A percentile compares a stretch with the other conserved stretches of the same genome.
Evolutionary conservation across 2,329 filamentous ascomycete genomes (phyloP).

Genomic region (Aureobasidium pullulans): DNA sequence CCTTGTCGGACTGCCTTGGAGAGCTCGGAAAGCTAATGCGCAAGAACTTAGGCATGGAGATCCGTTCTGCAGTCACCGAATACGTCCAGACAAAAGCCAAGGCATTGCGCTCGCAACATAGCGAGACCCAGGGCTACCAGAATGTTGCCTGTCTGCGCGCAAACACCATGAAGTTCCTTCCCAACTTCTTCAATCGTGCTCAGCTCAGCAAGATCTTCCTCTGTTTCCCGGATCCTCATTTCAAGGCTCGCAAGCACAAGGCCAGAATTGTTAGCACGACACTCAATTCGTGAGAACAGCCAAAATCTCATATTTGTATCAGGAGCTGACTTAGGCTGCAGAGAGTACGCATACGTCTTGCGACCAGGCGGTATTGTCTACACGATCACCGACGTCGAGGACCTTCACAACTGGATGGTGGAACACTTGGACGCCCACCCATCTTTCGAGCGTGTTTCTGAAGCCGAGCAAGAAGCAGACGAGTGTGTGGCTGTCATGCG

Average conservation of each 20-base stretch:
- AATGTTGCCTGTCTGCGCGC: conserved; percentile 85
- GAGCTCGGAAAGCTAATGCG: background rate
- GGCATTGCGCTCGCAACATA: conserved; percentile 56
- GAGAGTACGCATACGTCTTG: conserved; percentile 83
- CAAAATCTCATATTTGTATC: background rate
- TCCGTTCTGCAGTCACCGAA: conserved; percentile 80
- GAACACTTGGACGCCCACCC: conserved; percentile 71
- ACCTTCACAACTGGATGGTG: conserved; percentile 90
- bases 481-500: conserved; percentile 70
- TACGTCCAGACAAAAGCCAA: conserved; percentile 84
- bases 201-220: conserved; percentile 91
- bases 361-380: conserved; percentile 80
- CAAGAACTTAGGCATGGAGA: conserved; percentile 67
- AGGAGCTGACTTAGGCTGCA: background rate
- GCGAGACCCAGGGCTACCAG: conserved; percentile 49
- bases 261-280: conserved; percentile 85
- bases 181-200: conserved; percentile 80
- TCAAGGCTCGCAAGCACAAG: conserved; percentile 96
- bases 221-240: conserved; percentile 97
- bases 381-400: conserved; percentile 95
- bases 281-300: conserved; percentile 53
- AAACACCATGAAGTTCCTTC: conserved; percentile 99
- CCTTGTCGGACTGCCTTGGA: no score
- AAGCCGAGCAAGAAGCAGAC: conserved; percentile 34
- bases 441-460: conserved; percentile 67